Evolutionary conservation across 768 basidiomycete species (phyloP).

Genomic region (Trametes cubensis): DNA sequence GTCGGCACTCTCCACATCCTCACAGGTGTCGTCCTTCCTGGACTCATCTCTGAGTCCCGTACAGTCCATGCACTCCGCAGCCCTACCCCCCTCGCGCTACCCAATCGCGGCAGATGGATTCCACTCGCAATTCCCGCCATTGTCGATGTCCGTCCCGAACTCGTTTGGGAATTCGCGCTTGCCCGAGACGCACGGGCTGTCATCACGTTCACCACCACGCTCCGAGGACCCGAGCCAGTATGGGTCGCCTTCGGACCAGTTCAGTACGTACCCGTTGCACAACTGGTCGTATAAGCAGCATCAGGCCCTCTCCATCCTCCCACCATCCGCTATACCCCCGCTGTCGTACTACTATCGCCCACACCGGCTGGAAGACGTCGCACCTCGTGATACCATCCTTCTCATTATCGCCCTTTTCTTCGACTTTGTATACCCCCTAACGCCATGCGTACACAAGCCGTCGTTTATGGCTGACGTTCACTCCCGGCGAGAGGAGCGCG

Average conservation of each 20-base stretch:
- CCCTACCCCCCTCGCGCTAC: conserved; percentile 69
- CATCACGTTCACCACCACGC: conserved; percentile 39
- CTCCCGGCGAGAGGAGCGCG: conserved; percentile 76
- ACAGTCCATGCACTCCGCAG: conserved; percentile 41
- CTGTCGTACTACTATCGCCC: conserved; percentile 75
- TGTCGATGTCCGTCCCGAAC: conserved; percentile 37
- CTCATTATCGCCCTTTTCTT: conserved; percentile 89
- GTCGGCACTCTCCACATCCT: conserved; percentile 42
- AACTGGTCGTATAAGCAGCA: conserved; percentile 76
- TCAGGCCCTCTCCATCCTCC: conserved; percentile 48
- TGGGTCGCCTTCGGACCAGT: conserved; percentile 50
- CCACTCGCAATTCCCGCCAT: conserved; percentile 55
- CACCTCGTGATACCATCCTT: conserved; percentile 77
- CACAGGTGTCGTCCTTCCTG: conserved; percentile 47
- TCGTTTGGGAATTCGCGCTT: conserved; percentile 45
- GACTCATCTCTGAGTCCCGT: conserved; percentile 49
- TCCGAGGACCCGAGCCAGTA: conserved; percentile 50
- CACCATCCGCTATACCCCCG: conserved; percentile 52
- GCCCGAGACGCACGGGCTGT: conserved; percentile 36
- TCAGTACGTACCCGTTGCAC: conserved; percentile 65
- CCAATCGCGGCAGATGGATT: conserved; percentile 71
- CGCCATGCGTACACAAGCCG: conserved; percentile 88
- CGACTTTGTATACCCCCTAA: conserved; percentile 91
- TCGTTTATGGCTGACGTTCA: conserved; percentile 91
- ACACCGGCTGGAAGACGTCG: conserved; percentile 78